Conservation (phyloP, 2,329 filamentous ascomycete species). For the Neonectria magnoliae region DNA sequence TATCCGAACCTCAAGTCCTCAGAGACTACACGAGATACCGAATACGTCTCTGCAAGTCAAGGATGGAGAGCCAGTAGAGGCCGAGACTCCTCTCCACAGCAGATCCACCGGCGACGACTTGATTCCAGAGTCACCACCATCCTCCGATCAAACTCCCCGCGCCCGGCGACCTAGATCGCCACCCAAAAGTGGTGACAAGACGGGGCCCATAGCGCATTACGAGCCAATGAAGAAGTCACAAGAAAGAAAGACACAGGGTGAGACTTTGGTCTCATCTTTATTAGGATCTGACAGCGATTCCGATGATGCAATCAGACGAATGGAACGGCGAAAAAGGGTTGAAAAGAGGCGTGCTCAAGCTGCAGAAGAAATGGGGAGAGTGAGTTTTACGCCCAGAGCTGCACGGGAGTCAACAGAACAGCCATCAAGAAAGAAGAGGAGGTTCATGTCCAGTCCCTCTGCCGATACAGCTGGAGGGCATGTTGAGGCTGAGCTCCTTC, state of each 20-base stretch:
- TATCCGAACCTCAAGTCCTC: constrained; percentile 54
- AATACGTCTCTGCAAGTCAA: constrained; percentile 40
- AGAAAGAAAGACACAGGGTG: constrained; percentile 48
- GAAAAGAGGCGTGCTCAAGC: constrained; percentile 53
- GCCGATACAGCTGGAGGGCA: background rate
- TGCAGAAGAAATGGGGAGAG: constrained; percentile 52
- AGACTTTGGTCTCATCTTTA: constrained; percentile 34
- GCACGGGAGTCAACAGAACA: constrained; percentile 35
- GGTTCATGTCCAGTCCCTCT: constrained; percentile 8
- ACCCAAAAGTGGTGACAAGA: constrained; percentile 33
- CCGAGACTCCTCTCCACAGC: constrained; percentile 41
- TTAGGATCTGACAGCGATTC: constrained; percentile 48
- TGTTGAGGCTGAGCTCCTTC: background rate
- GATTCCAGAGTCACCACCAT: constrained; percentile 51
- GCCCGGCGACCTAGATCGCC: constrained; percentile 29
- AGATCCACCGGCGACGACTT: constrained; percentile 43
- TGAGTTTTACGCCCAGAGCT: constrained; percentile 48
- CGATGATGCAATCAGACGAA: constrained; percentile 46
- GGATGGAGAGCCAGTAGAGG: constrained; percentile 27
- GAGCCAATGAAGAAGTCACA: constrained; percentile 60
- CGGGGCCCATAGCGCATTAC: constrained; percentile 54
- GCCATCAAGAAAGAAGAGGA: constrained; percentile 44
- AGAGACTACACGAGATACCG: constrained; percentile 44
- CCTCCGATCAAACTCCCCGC: constrained; percentile 35
- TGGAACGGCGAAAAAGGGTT: constrained; percentile 50